Base-by-base conservation (phyloP, 768 basidiomycete species). In the Mycena latifolia region DNA sequence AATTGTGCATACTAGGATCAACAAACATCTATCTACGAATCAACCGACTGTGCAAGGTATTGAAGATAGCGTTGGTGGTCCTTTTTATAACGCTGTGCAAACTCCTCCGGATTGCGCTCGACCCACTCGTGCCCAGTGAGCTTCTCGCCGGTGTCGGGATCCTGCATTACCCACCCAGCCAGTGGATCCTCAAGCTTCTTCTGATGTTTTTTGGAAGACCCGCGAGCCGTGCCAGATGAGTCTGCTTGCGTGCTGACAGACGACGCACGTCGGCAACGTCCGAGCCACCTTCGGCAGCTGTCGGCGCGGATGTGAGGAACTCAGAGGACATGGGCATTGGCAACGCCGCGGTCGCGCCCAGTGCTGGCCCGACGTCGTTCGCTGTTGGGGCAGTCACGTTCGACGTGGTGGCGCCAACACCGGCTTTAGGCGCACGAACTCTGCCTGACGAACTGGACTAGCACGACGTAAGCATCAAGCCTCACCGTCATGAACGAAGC, bases 91-190 rank as follows among this genome's bases (percentile, higher is more conserved):
- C n/a, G 55, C 55, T 45, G 18, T 25, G 24, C 28, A n/a, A 56
- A 56, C 41, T 56, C 55, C 7, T 56, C 41, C 17, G 55, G 55
- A 22, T 56, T 25, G 18, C 28, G 41, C 20, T 29, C 17, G 1
- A 45, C 55, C 55, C 55, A 56, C 27, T 43, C 55, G 54, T 56
- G 37, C 55, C 55, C 55, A 18, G 15, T 56, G 41, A 56, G 27
- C 41, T 45, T 12, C 43, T 56, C 41, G 17, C 28, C 39, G 41
- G 55, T 56, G 55, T 56, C 55, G 5, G 55, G 55, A 46, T 56
- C 41, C 41, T 20, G 2, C 43, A 56, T 56, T 3, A 29, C 37
- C 55, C 55, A 56, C 41, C 55, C 55, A 15, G 28, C 55, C 39
- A 56, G 55, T 22, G 55, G 55, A 45, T 56, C 55, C 28, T n/a